Conservation (phyloP, 768 basidiomycete genomes). For the Termitomyces sp. region DNA sequence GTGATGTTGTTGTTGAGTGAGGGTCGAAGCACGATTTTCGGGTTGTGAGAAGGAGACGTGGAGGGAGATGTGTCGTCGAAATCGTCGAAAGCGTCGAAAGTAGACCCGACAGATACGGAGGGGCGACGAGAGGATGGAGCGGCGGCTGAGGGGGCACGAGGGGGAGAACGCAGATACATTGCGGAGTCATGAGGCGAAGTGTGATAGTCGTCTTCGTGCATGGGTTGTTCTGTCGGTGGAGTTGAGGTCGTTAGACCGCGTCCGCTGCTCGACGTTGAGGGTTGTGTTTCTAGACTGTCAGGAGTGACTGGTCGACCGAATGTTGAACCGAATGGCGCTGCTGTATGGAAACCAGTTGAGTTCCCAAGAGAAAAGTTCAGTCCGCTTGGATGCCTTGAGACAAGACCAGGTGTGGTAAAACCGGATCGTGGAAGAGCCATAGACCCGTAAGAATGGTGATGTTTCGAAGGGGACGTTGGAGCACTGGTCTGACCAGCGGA, state of each 20-base stretch:
- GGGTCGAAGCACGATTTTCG: conserved; percentile 61
- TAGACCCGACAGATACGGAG: conserved; percentile 28
- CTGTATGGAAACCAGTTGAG: conserved; percentile 14
- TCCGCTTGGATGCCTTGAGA: conserved; percentile 19
- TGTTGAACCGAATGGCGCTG: conserved; percentile 10
- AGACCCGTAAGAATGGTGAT: conserved; percentile 11
- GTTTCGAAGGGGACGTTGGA: conserved; percentile 14
- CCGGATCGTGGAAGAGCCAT: conserved; percentile 16
- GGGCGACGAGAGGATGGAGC: conserved; percentile 25
- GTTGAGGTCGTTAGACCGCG: conserved; percentile 39
- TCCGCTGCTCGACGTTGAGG: conserved; percentile 44
- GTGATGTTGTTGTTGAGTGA: conserved; percentile 68
- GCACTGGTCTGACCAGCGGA: conserved; percentile 22
- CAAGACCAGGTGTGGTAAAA: conserved; percentile 19
- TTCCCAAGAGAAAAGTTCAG: conserved; percentile 21
- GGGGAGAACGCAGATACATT: conserved; percentile 20
- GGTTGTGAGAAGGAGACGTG: conserved; percentile 27
- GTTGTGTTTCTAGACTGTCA: conserved; percentile 45
- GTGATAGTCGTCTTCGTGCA: conserved; percentile 16
- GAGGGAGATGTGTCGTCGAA: conserved; percentile 16
- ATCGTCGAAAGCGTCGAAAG: conserved; percentile 18
- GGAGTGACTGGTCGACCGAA: conserved; percentile 39
- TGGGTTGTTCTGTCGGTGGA: conserved; percentile 32
- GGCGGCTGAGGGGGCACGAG: not conserved
- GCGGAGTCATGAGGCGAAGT: conserved; percentile 8